Base-by-base conservation (phyloP, 2,329 filamentous ascomycete genomes). In the Curvularia sp. region DNA sequence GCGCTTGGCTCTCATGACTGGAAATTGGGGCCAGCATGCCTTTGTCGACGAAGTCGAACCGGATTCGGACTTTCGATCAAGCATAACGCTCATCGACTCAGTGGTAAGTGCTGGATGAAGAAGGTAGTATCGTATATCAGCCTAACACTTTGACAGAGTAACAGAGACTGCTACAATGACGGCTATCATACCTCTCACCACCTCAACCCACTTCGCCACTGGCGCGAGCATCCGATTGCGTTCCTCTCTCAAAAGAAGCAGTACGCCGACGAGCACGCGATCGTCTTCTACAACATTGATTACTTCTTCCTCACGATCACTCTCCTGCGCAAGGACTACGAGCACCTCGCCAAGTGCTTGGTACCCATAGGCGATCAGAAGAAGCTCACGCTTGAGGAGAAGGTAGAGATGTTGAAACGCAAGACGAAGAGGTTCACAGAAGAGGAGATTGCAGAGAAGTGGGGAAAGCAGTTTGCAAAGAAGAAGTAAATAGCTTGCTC, bases 11-110 rank as follows among this genome's bases (percentile, higher is more conserved):
- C 75, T 94, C 62, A 94, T 93, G 91, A 83, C 91, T 7, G 91
- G 91, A 1, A 94, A 94, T 72, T 94, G 90, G 89, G 91, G 89
- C 3, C 91, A 94, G 73, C 91, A 94, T 73, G 90, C 90, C 1
- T 88, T 94, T 63, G 90, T 94, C 6, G 90, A 94, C 67, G 85
- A 88, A 20, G 80, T 86, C 12, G 88, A 92, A 65, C 91, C 91
- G 0, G 85, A 91, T 68, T 93, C 89, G 0, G 90, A 94, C 71
- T 93, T 88, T 68, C 83, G 90, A 35, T 92, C 89, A 0, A 93
- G 90, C 74, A 90, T 93, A 64, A 93, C 91, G 0, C 73, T 94
- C 24, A 88, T 94, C 54, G 91, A 94, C 69, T 89, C 93, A 6
- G 83, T 88, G 6, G 90, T 92, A 83, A 79, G 88, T 79, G 33